phyloP scores from a whole-genome alignment of 1,139 yeast genomes.

The Suhomyces bokatorum region DNA sequence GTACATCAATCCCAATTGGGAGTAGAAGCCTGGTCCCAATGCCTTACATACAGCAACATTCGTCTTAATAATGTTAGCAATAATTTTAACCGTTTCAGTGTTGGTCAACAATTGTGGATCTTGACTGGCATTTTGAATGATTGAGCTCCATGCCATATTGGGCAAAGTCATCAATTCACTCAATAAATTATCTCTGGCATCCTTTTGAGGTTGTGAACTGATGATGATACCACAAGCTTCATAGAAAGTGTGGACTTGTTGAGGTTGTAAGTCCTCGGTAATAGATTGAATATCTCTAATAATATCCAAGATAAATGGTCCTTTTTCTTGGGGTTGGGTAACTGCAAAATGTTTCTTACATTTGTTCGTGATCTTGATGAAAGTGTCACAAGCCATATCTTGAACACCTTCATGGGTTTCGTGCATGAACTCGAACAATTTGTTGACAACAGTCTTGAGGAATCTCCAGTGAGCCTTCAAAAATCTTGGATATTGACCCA shows the following conservation, averaged over 20 bases:
- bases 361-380: slow-evolving; percentile 89
- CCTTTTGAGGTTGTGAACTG: slow-evolving; percentile 70
- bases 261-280: slow-evolving; percentile 92
- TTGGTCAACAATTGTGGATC: slow-evolving; percentile 83
- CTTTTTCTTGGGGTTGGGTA: slow-evolving; percentile 81
- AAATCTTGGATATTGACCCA: slow-evolving; percentile 97
- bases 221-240: slow-evolving; percentile 96
- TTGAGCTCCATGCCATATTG: slow-evolving; percentile 90
- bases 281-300: slow-evolving; percentile 78
- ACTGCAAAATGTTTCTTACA: slow-evolving; percentile 95
- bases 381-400: slow-evolving; percentile 99
- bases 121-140: slow-evolving; percentile 82
- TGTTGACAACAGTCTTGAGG: slow-evolving; percentile 90
- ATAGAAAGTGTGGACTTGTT: slow-evolving; percentile 95
- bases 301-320: slow-evolving; percentile 90
- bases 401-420: slow-evolving; percentile 99
- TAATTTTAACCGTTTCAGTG: slow-evolving; percentile 86
- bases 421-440: slow-evolving; percentile 97
- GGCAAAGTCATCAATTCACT: slow-evolving; percentile 86
- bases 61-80: slow-evolving; percentile 91
- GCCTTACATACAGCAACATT: slow-evolving; percentile 93
- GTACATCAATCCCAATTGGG: slow-evolving; percentile 85
- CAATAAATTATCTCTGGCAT: slow-evolving; percentile 70
- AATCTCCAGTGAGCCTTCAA: slow-evolving; percentile 98
- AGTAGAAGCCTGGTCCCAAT: slow-evolving; percentile 86